Base-by-base conservation (phyloP, 1,284 basidiomycete genomes). In the Boletus smithii region DNA sequence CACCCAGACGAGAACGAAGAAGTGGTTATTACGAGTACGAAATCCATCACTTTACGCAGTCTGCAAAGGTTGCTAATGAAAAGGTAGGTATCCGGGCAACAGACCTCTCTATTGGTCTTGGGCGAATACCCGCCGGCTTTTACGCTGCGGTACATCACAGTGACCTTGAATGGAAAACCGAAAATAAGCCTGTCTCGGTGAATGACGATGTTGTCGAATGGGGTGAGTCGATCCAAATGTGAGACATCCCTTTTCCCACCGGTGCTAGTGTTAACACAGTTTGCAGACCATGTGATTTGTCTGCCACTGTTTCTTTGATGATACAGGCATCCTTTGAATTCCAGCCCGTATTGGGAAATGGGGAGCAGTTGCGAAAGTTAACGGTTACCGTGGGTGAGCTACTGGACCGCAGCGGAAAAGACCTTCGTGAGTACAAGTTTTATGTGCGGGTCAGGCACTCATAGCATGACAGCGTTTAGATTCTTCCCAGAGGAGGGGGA, bases 241-340 rank as follows among this genome's bases (percentile, higher is more conserved):
- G 27, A 30, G 32, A 4, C 2, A 4, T 14, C 1, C 31, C 23
- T 14, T 20, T 11, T 6, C 17, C 3, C 4, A 3, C 13, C 5
- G 7, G 27, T 13, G 10, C 4, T 8, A 16, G 32, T 4, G 4
- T 17, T 34, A 9, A 23, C 11, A 5, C 14, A n/a, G 20, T 17
- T 31, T 22, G 13, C 13, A 50, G 49, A 17, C 49, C 49, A 10
- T 23, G 40, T 18, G 34, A 50, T 30, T 3, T 8, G 10, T 43
- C 30, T n/a, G n/a, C 11, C 6, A 23, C 2, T n/a, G 36, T 51
- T 26, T 26, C 16, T 32, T 9, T 51, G 7, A 24, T 7, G 6
- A 33, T 50, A 2, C 42, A 30, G 22, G 49, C 49, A 23, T 32
- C 47, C 1, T 50, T 42, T 18, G 30, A 50, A 33, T 24, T 43